Evolutionary conservation across 179 eudicot genomes (phyloP).

Genomic region (Beta lomatogona): DNA sequence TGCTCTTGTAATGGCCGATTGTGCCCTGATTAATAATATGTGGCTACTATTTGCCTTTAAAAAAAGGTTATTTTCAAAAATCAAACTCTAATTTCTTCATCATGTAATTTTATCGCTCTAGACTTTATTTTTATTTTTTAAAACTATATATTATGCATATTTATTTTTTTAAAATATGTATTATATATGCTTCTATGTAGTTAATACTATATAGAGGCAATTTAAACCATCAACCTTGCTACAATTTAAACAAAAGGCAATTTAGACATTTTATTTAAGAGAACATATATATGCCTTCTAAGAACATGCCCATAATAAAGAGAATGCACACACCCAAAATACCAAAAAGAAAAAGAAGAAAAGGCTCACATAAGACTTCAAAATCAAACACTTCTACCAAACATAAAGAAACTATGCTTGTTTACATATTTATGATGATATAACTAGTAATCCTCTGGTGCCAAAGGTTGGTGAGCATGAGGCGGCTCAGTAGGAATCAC

Average conservation of each 20-base stretch:
- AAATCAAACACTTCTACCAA: neutral
- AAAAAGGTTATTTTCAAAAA: too few species aligned
- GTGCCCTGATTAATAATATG: too few species aligned
- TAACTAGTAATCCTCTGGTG: constrained; percentile 77
- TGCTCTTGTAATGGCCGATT: too few species aligned
- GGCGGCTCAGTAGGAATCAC: constrained; percentile 52
- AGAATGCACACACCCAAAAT: constrained; percentile 15
- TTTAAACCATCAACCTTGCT: neutral
- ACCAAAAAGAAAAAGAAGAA: neutral
- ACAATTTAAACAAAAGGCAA: constrained; percentile 1
- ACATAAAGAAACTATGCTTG: neutral
- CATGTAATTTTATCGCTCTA: too few species aligned
- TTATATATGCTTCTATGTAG: too few species aligned
- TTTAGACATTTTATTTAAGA: constrained; percentile 1
- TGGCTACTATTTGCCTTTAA: too few species aligned
- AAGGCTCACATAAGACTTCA: neutral
- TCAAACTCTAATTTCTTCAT: too few species aligned
- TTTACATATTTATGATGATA: neutral
- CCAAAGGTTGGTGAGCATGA: constrained; percentile 74
- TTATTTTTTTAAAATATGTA: too few species aligned
- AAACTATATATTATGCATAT: too few species aligned
- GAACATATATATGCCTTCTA: constrained; percentile 11
- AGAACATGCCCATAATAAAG: constrained; percentile 8
- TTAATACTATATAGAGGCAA: too few species aligned
- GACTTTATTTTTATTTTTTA: too few species aligned